Conservation (phyloP, 768 basidiomycete genomes). For the Termitomyces sp. region DNA sequence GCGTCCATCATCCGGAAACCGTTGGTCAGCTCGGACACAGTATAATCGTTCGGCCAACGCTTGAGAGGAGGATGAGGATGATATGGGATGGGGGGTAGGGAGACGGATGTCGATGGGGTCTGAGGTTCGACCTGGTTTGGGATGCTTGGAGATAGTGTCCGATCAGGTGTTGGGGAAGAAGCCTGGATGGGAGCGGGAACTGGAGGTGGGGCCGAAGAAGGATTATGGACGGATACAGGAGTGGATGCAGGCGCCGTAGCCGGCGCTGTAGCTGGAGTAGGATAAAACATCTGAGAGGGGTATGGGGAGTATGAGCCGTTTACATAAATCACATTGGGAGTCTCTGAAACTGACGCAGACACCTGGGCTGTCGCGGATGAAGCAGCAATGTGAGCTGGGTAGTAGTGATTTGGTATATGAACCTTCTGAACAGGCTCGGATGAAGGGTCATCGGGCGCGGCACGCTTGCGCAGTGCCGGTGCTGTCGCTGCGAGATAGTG, state of each 20-base stretch:
- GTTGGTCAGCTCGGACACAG: conserved; percentile 59
- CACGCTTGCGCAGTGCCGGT: conserved; percentile 21
- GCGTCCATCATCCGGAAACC: conserved; percentile 57
- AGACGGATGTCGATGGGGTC: conserved; percentile 10
- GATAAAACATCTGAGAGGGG: conserved; percentile 5
- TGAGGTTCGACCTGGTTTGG: conserved; percentile 10
- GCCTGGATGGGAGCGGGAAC: not conserved
- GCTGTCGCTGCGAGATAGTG: not conserved
- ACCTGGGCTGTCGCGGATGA: not conserved
- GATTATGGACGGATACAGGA: not conserved
- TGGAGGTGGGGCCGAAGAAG: not conserved
- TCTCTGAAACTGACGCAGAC: not conserved
- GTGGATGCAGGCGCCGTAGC: not conserved
- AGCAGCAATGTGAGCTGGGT: conserved; percentile 22
- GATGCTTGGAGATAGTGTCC: conserved; percentile 10
- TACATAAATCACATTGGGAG: not conserved
- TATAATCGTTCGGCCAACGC: conserved; percentile 78
- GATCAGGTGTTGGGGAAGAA: conserved; percentile 8
- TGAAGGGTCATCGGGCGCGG: conserved; percentile 18
- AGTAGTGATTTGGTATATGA: conserved; percentile 33
- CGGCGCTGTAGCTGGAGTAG: conserved; percentile 3
- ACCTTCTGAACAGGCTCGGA: conserved; percentile 22
- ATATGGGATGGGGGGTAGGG: conserved; percentile 38
- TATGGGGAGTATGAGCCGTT: conserved; percentile 1
- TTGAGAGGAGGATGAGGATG: conserved; percentile 65